Conservation (phyloP, 129 eudicot species). For the Helichrysum umbraculigerum region DNA sequence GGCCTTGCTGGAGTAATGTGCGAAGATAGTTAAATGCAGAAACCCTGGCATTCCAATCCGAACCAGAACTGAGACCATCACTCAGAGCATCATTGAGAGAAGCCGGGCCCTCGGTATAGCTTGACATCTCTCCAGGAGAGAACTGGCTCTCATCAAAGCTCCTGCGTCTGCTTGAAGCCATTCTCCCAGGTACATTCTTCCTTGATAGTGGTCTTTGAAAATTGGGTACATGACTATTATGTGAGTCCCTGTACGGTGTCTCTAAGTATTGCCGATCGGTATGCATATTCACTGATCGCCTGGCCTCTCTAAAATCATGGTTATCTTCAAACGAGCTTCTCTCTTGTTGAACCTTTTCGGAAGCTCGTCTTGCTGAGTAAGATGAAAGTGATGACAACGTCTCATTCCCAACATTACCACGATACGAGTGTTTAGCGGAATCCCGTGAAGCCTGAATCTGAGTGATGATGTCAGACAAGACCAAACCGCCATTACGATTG, state of each 20-base stretch:
- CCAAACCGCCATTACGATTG: slow-evolving; percentile 75
- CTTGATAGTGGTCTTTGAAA: slow-evolving; percentile 87
- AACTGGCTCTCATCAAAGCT: slow-evolving; percentile 93
- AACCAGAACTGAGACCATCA: slow-evolving; percentile 75
- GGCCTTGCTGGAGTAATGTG: slow-evolving; percentile 76
- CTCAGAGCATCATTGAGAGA: slow-evolving; percentile 80
- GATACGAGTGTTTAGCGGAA: slow-evolving; percentile 54
- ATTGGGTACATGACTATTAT: slow-evolving; percentile 58
- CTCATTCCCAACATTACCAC: slow-evolving; percentile 50
- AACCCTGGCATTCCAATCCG: slow-evolving; percentile 97
- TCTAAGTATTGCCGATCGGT: slow-evolving; percentile 66
- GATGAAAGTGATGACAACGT: slow-evolving; percentile 60
- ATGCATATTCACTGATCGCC: slow-evolving; percentile 62
- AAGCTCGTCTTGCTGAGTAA: slow-evolving; percentile 56
- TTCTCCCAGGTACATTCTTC: slow-evolving; percentile 69
- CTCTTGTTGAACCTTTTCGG: slow-evolving; percentile 61
- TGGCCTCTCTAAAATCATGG: slow-evolving; percentile 54
- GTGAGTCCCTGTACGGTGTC: slow-evolving; percentile 66
- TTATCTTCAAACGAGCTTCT: slow-evolving; percentile 60
- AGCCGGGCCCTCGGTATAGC: slow-evolving; percentile 74
- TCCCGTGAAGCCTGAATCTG: slow-evolving; percentile 95
- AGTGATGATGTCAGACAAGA: slow-evolving; percentile 72
- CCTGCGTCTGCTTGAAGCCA: slow-evolving; percentile 69
- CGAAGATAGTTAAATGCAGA: slow-evolving; percentile 88
- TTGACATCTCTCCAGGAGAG: slow-evolving; percentile 67